Evolutionary conservation across 257 asterid genomes (phyloP).

Genomic region (Capsicum baccatum): DNA sequence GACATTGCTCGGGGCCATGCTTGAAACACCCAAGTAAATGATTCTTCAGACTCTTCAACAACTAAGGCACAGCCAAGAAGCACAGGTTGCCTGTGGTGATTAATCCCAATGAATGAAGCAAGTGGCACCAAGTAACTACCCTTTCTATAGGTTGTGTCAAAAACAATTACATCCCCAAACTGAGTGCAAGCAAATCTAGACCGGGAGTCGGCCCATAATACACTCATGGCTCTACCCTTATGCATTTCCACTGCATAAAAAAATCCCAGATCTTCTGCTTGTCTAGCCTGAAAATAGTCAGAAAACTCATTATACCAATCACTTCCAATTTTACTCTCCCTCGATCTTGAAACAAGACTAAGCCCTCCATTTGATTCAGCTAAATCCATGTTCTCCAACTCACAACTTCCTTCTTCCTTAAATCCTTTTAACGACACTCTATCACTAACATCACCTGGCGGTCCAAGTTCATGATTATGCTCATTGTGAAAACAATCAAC

Average conservation of each 20-base stretch:
- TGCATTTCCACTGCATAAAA: constrained; percentile 83
- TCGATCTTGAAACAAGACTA: constrained; percentile 68
- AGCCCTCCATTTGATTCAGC: constrained; percentile 85
- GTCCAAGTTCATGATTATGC: constrained; percentile 74
- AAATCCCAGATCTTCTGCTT: constrained; percentile 86
- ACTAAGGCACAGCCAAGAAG: constrained; percentile 92
- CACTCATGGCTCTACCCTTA: constrained; percentile 70
- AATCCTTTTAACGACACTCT: constrained; percentile 52
- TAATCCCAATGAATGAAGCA: constrained; percentile 87
- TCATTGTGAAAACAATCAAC: constrained; percentile 88
- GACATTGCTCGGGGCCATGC: constrained; percentile 85
- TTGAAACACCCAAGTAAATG: constrained; percentile 87
- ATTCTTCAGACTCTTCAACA: constrained; percentile 89
- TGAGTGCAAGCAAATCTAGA: constrained; percentile 83
- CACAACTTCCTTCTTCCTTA: constrained; percentile 66
- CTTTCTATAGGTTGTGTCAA: constrained; percentile 78
- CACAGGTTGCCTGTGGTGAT: constrained; percentile 89
- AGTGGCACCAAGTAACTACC: constrained; percentile 66
- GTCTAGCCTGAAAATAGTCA: constrained; percentile 84
- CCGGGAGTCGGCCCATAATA: constrained; percentile 90
- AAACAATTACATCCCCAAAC: constrained; percentile 84
- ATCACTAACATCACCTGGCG: constrained; percentile 51
- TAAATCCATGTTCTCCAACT: constrained; percentile 79
- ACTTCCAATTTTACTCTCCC: constrained; percentile 57
- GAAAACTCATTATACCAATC: constrained; percentile 75